Percentiles rank a stretch among this genome's conserved stretches.
Conservation (phyloP, 208 protist genomes). For the Strigomonas galati region DNA sequence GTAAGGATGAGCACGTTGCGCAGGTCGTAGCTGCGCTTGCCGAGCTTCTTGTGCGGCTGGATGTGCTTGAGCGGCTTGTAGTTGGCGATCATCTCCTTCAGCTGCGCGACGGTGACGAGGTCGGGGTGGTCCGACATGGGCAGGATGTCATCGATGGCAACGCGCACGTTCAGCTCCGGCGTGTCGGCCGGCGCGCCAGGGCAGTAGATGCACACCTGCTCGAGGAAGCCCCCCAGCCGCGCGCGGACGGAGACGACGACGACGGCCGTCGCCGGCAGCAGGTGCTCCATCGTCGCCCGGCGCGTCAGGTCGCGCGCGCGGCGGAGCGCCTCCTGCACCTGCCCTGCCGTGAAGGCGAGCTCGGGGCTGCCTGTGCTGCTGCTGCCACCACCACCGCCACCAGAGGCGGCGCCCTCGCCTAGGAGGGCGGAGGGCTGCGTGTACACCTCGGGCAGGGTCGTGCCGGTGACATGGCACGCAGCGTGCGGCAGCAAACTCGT, state of each 20-base stretch:
- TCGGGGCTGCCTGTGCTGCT: background rate
- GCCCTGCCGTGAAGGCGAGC: conserved; percentile 21
- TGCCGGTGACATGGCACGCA: conserved; percentile 65
- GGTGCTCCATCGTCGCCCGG: conserved; percentile 48
- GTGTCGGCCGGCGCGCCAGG: conserved; percentile 34
- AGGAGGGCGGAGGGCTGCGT: conserved; percentile 47
- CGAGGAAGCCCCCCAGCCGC: conserved; percentile 68
- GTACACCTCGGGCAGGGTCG: conserved; percentile 59
- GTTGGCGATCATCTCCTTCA: conserved; percentile 68
- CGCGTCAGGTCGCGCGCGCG: conserved; percentile 37
- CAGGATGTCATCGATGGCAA: conserved; percentile 82
- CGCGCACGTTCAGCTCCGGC: conserved; percentile 59
- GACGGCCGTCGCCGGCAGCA: conserved; percentile 66
- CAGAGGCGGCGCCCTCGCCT: conserved; percentile 9
- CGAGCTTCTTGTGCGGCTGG: conserved; percentile 21
- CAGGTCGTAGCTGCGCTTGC: conserved; percentile 33
- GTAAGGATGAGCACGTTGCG: conserved; percentile 85
- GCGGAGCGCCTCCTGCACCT: conserved; percentile 33
- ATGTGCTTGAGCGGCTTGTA: conserved; percentile 69
- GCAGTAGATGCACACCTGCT: conserved; percentile 82
- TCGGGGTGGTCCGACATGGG: conserved; percentile 57
- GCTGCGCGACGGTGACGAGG: conserved; percentile 71
- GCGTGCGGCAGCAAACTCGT: conserved; percentile 79
- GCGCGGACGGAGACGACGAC: conserved; percentile 66
- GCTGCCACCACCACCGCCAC: background rate